Base-by-base conservation (phyloP, 352 stramenopile species). In the Phytophthora brassicae region DNA sequence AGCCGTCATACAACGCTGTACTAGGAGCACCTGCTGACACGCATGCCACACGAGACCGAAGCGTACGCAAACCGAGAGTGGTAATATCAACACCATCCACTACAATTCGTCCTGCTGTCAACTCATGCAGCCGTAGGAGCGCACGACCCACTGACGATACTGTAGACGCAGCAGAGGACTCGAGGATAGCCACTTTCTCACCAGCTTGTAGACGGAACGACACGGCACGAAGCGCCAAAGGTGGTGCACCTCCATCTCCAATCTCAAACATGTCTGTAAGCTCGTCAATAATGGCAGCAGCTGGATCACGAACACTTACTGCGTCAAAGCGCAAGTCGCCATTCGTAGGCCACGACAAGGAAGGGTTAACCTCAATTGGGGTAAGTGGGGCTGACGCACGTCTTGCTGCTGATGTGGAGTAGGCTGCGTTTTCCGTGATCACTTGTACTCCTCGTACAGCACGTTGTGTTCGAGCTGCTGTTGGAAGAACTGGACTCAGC, bases 21-120 rank as follows among this genome's bases (percentile, higher is more conserved):
- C 86, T 36, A 86, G 96, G 94, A 6, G 94, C 93, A 47, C 67
- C 89, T 63, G 98, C 96, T n/a, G 96, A 95, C 46, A 99, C 98
- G 39, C 98, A 97, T 1, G 93, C 87, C n/a, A 98, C 69, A 14
- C 77, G 79, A 20, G 86, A 77, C 53, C 95, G 83, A 41, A 98
- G 78, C 53, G 95, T 90, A 7, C 69, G 76, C 42, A 99, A 72
- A 12, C 86, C 79, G 0, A 99, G 53, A 16, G 66, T 85, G 11
- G 71, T 58, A 4, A 97, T 66, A 65, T 98, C 89, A 13, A 98
- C 74, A 13, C 92, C 95, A 74, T 99, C 95, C 47, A 99, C 86
- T 19, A 91, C 38, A 45, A 99, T 95, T 11, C 68, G 75, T 16
- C 96, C 96, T 17, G 72, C 75, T 51, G 88, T 87, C 28, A 98